These are phyloP conservation scores for Brassica rapa DNA, from an alignment of 345 rosid species.

Conservation along the genomic window DNA sequence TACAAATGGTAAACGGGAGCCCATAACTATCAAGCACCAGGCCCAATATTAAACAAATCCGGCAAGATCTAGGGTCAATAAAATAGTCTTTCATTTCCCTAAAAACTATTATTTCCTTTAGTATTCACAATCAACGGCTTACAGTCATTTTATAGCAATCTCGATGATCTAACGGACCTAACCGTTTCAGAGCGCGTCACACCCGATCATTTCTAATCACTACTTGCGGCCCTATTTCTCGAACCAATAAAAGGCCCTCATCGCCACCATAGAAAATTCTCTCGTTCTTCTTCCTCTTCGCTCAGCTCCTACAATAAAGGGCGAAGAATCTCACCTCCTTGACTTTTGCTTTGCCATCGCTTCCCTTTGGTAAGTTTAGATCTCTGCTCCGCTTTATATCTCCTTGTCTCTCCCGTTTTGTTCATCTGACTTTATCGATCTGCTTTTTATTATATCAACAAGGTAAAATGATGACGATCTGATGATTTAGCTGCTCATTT, in stretches of 20 bases:
- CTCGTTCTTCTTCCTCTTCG: conserved; percentile 25
- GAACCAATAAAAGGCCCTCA: conserved; percentile 43
- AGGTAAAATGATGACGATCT: conserved; percentile 26
- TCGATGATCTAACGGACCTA: conserved; percentile 16
- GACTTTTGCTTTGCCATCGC: conserved; percentile 24
- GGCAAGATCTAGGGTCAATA: conserved; percentile 8
- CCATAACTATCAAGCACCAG: background rate
- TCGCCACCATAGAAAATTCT: conserved; percentile 25
- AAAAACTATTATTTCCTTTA: background rate
- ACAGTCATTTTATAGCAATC: rapidly evolving
- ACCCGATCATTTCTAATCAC: background rate
- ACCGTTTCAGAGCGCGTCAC: background rate
- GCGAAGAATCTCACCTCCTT: conserved; percentile 40
- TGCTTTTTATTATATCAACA: background rate
- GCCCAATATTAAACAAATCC: background rate
- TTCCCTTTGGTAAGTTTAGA: conserved; percentile 24
- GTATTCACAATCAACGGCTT: conserved; percentile 12
- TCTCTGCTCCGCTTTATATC: conserved; percentile 27
- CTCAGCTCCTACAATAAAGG: conserved; percentile 43
- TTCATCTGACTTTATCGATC: conserved; percentile 5
- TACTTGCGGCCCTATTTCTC: conserved; percentile 33
- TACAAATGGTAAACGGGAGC: background rate
- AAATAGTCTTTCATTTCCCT: background rate
- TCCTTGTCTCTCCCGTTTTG: background rate
- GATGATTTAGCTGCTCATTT: background rate